These are phyloP conservation scores for Hypoxylon sp. DNA, from an alignment of 2,329 filamentous ascomycete species.

Conservation along the genomic window DNA sequence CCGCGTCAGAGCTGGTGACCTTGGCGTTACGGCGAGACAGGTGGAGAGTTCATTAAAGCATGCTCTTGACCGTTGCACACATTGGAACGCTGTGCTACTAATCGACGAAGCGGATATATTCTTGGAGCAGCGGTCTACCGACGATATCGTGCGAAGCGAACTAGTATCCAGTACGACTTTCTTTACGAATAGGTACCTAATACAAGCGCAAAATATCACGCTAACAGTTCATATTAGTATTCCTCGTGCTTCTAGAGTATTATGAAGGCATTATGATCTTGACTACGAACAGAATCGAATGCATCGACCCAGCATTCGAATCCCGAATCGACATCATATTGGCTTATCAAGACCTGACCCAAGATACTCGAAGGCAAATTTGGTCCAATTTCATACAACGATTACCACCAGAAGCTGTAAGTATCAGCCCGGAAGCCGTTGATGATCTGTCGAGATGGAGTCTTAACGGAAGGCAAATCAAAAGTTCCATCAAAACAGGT, in stretches of 20 bases:
- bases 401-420: neutral
- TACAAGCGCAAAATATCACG: too few relatives aligned
- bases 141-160: neutral
- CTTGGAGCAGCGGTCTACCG: neutral
- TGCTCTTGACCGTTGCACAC: too few relatives aligned
- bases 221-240: neutral
- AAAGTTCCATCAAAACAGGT: conserved; percentile 1
- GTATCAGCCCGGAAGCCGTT: neutral
- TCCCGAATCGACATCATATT: conserved; percentile 3
- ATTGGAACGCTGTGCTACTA: too few relatives aligned
- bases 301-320: neutral
- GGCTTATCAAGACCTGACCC: neutral
- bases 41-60: too few relatives aligned
- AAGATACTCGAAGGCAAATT: neutral
- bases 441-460: neutral
- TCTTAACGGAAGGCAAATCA: conserved; percentile 4
- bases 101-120: conserved; percentile 4
- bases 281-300: neutral
- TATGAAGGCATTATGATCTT: neutral
- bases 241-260: conserved; percentile 1
- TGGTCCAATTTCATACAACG: neutral
- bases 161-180: conserved; percentile 4
- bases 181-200: too few relatives aligned
- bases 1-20: too few relatives aligned
- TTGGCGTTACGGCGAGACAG: too few relatives aligned